phyloP scores from a whole-genome alignment of 1,139 yeast genomes.

The Kurtzmaniella natalensis region DNA sequence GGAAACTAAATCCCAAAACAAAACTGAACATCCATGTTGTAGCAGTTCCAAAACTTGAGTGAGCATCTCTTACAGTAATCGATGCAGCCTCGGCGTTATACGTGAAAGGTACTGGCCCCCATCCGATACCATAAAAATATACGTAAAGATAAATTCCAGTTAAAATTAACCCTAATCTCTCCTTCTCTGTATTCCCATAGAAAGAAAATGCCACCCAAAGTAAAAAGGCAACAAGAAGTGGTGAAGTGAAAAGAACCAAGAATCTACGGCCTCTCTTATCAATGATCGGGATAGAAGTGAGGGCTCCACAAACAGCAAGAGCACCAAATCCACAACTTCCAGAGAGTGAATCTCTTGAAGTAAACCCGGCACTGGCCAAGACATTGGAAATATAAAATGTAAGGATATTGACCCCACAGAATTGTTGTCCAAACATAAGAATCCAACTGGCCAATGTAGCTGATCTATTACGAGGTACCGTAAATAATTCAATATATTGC shows the following conservation, averaged over 20 bases:
- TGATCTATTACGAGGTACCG: constrained; percentile 4
- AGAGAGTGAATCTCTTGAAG: constrained; percentile 9
- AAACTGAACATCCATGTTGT: constrained; percentile 7
- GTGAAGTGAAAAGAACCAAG: constrained; percentile 7
- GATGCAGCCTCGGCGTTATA: constrained; percentile 8
- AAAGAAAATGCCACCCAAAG: constrained; percentile 6
- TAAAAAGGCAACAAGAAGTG: constrained; percentile 5
- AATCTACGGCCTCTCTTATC: constrained; percentile 8
- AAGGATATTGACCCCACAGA: constrained; percentile 8
- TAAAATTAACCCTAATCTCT: constrained; percentile 5
- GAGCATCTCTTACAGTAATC: constrained; percentile 4
- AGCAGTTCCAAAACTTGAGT: constrained; percentile 5
- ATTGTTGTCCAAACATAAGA: constrained; percentile 7
- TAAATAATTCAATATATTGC: constrained; percentile 4
- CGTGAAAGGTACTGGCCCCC: constrained; percentile 8
- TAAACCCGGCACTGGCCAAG: constrained; percentile 11
- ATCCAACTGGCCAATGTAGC: constrained; percentile 6
- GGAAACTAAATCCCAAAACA: constrained; percentile 7
- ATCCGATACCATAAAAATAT: constrained; percentile 5
- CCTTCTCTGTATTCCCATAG: not conserved
- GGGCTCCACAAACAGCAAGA: constrained; percentile 6
- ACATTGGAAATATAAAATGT: constrained; percentile 11
- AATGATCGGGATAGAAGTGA: constrained; percentile 5
- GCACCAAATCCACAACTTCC: constrained; percentile 13
- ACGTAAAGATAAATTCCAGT: constrained; percentile 7